Percentiles rank a stretch among this genome's conserved stretches.
These are phyloP conservation scores for Akanthomyces muscarius DNA, from an alignment of 2,329 filamentous ascomycete species.

Conservation along the genomic window DNA sequence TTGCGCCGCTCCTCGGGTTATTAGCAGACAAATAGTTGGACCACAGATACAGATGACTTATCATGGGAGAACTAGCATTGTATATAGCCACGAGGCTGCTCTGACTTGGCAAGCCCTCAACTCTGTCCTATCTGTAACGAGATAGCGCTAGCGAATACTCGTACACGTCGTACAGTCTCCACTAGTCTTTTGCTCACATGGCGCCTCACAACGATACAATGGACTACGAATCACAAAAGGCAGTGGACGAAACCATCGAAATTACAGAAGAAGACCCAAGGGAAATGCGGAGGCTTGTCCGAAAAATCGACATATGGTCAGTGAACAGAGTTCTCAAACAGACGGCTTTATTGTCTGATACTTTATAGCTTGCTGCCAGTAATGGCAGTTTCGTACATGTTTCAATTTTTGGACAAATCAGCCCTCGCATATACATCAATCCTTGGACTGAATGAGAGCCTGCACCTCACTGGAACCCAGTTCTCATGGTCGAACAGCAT, in stretches of 20 bases:
- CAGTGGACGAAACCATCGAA: neutral
- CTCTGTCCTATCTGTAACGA: neutral
- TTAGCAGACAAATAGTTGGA: neutral
- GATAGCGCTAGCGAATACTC: neutral
- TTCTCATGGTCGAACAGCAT: constrained; percentile 49
- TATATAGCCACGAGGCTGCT: too few relatives aligned
- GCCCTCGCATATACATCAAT: constrained; percentile 48
- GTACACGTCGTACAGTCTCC: neutral
- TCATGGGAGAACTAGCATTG: too few relatives aligned
- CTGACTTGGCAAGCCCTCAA: too few relatives aligned
- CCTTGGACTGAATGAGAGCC: constrained; percentile 44
- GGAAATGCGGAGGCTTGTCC: neutral
- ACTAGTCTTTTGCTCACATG: neutral
- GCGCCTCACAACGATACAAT: neutral
- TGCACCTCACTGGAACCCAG: constrained; percentile 43
- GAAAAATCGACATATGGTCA: neutral
- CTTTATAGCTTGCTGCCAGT: constrained; percentile 45
- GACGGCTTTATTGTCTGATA: neutral
- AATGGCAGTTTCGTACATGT: constrained; percentile 42
- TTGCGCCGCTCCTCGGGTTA: neutral
- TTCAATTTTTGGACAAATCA: constrained; percentile 49
- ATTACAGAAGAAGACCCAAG: neutral
- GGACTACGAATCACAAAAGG: neutral
- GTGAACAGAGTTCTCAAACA: neutral
- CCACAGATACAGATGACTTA: neutral